phyloP scores from a whole-genome alignment of 768 basidiomycete genomes.

The Pulveroboletus sp. region DNA sequence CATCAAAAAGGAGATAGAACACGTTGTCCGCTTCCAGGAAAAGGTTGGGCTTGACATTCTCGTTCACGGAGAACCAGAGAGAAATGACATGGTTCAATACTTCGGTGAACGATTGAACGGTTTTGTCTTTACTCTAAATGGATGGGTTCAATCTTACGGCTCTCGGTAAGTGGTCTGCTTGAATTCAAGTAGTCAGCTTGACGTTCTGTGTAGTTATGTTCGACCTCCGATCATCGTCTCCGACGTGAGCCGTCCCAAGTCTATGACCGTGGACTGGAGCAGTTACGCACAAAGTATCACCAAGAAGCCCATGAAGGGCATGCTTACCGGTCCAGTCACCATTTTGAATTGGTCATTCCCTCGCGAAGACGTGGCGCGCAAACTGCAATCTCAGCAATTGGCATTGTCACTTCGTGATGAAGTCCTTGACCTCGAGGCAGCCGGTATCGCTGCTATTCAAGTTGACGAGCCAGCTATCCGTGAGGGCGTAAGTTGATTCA shows the following conservation, averaged over 20 bases:
- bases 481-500: conserved; percentile 73
- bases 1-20: conserved; percentile 96
- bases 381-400: conserved; percentile 97
- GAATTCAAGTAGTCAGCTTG: conserved; percentile 4
- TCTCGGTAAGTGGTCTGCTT: conserved; percentile 64
- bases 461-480: conserved; percentile 99
- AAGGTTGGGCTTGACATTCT: conserved; percentile 92
- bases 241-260: conserved; percentile 87
- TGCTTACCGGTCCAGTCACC: conserved; percentile 97
- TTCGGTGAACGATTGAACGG: conserved; percentile 95
- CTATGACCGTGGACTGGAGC: conserved; percentile 98
- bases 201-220: conserved; percentile 63
- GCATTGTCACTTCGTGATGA: conserved; percentile 98
- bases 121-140: conserved; percentile 98
- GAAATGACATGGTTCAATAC: conserved; percentile 99
- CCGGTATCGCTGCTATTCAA: conserved; percentile 96
- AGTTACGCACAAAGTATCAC: conserved; percentile 95
- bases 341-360: conserved; percentile 99
- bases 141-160: conserved; percentile 99
- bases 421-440: conserved; percentile 94
- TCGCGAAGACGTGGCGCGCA: conserved; percentile 94
- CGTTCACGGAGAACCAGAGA: conserved; percentile 98
- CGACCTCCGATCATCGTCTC: conserved; percentile 98
- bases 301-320: conserved; percentile 96
- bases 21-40: conserved; percentile 96